Conservation (phyloP, 2,329 filamentous ascomycete species). For the Xylariaceae sp. region DNA sequence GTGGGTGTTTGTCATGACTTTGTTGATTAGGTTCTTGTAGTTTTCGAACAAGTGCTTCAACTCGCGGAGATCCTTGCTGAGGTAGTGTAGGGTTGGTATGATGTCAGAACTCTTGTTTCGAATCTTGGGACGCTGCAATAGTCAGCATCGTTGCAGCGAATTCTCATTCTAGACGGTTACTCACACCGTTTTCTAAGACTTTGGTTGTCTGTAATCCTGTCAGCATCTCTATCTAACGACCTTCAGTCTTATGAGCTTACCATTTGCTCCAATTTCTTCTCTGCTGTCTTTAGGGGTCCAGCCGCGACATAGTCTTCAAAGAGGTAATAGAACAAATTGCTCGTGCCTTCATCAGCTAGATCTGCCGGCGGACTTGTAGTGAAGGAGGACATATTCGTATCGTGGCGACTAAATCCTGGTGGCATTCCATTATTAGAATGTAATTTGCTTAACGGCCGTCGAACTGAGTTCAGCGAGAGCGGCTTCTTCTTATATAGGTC, state of each 20-base stretch:
- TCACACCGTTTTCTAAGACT: conserved; percentile 34
- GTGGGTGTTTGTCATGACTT: conserved; percentile 43
- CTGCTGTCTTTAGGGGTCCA: conserved; percentile 47
- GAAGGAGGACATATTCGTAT: conserved; percentile 20
- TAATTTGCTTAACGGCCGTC: conserved; percentile 36
- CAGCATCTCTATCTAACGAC: conserved; percentile 5
- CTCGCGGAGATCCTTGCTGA: conserved; percentile 58
- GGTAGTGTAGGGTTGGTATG: conserved; percentile 53
- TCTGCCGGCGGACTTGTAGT: conserved; percentile 12
- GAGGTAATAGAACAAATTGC: conserved; percentile 61
- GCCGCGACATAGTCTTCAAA: conserved; percentile 64
- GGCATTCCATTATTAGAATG: conserved; percentile 30
- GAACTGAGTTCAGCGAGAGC: conserved; percentile 40
- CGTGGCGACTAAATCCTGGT: conserved; percentile 15
- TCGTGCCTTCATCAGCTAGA: conserved; percentile 47
- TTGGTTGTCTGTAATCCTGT: conserved; percentile 31
- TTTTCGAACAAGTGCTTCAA: conserved; percentile 57
- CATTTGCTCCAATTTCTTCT: conserved; percentile 44
- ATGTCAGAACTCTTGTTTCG: conserved; percentile 47
- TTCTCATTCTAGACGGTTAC: conserved; percentile 9
- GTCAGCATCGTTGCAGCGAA: conserved; percentile 11
- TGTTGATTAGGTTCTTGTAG: conserved; percentile 57
- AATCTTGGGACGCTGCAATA: conserved; percentile 28
- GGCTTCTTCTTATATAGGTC: conserved; percentile 34
- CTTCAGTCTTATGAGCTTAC: conserved; percentile 31